Evolutionary conservation across 352 stramenopile genomes (phyloP).

Genomic region (Globisporangium camurandrum): DNA sequence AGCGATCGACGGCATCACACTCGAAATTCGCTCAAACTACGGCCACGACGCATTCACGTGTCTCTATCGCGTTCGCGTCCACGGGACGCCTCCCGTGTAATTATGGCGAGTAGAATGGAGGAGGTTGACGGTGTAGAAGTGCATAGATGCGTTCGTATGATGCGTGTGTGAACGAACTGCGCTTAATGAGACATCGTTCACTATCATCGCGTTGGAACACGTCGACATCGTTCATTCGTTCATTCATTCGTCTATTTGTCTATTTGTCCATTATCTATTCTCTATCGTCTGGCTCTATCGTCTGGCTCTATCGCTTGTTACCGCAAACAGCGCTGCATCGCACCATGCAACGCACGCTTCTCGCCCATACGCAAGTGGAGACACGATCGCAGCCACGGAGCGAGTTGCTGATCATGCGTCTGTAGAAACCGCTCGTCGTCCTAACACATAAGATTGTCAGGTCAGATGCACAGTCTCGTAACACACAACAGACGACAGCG

Average conservation of each 20-base stretch:
- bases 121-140: neutral
- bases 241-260: neutral
- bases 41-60: constrained; percentile 84
- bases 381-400: constrained; percentile 53
- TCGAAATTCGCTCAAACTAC: constrained; percentile 80
- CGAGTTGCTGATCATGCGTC: constrained; percentile 37
- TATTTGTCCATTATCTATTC: neutral
- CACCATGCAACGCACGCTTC: constrained; percentile 34
- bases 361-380: constrained; percentile 63
- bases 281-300: neutral
- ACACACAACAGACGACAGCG: neutral
- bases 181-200: neutral
- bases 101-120: too few relatives aligned
- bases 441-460: constrained; percentile 15
- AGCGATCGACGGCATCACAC: constrained; percentile 54
- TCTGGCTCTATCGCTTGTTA: neutral
- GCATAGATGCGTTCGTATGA: neutral
- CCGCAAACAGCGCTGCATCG: neutral
- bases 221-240: neutral
- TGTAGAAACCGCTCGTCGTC: constrained; percentile 41
- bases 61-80: constrained; percentile 85
- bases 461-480: neutral
- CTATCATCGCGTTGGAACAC: too few relatives aligned
- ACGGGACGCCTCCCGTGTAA: constrained; percentile 37
- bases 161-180: neutral